A percentile compares a stretch with the other conserved stretches of the same genome.
phyloP scores from a whole-genome alignment of 768 basidiomycete genomes.

The Hirschioporus abietinus region DNA sequence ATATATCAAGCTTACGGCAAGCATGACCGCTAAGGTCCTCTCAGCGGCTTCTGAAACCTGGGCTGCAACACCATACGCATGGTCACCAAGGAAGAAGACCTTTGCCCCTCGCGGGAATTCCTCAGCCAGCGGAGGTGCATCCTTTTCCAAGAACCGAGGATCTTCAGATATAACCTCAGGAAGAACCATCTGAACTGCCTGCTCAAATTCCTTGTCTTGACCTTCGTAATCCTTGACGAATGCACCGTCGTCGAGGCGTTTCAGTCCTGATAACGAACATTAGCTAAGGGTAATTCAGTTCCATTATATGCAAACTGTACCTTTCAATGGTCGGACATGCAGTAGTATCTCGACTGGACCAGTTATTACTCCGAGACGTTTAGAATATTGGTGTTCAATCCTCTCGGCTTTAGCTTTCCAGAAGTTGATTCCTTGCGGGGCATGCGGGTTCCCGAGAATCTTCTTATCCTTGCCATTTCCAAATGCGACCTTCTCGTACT shows the following conservation, averaged over 20 bases:
- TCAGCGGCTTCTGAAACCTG: conserved; percentile 75
- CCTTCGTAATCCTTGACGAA: conserved; percentile 94
- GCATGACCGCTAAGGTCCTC: conserved; percentile 67
- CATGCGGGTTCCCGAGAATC: conserved; percentile 70
- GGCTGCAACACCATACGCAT: conserved; percentile 94
- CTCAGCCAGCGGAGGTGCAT: conserved; percentile 73
- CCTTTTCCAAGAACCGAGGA: conserved; percentile 77
- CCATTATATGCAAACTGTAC: conserved; percentile 32
- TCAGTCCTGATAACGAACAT: conserved; percentile 55
- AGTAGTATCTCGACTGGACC: conserved; percentile 76
- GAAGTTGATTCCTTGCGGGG: conserved; percentile 54
- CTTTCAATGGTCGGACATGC: conserved; percentile 89
- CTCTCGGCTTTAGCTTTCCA: conserved; percentile 83
- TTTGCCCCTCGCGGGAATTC: conserved; percentile 89
- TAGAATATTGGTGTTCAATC: conserved; percentile 83
- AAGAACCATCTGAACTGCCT: conserved; percentile 84
- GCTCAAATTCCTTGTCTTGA: conserved; percentile 73
- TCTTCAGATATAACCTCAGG: conserved; percentile 82
- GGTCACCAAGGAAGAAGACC: conserved; percentile 94
- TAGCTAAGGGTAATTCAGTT: conserved; percentile 1
- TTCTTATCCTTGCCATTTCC: conserved; percentile 45
- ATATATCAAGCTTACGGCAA: conserved; percentile 57
- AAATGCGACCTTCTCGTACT: conserved; percentile 67
- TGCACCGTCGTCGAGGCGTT: conserved; percentile 82
- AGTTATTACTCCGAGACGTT: conserved; percentile 81